Evolutionary conservation across 139 green algal genomes (phyloP), one percentile per base, ranked within the genome.

Genomic region (Penium margaritaceum): DNA sequence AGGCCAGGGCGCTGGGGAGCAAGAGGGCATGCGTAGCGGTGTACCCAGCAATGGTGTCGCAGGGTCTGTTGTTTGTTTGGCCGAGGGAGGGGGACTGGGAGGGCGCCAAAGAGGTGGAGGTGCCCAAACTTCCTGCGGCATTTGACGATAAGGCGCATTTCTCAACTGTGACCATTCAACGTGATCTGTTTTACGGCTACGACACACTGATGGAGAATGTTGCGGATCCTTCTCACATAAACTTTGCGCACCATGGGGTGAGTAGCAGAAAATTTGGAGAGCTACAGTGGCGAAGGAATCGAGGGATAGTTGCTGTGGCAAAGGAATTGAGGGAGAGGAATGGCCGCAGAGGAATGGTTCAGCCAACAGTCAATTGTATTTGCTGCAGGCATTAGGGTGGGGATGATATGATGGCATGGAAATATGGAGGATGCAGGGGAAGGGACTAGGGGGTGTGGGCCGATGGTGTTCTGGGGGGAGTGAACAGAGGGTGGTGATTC

Each of bases 131-230:
- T 33, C 70, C 70, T 33, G 36, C 30, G 19, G 70, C 75, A 30
- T 69, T 81, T 33, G 70, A 81, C 32, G 70, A 81, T 17, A 15
- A 64, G 27, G n/a, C 44, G 34, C n/a, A n/a, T n/a, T 81, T 61
- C 33, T 41, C 60, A 19, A 70, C 33, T 6, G 66, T 70, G 74
- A 74, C 70, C 14, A 77, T 81, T 32, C 67, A 79, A 70, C 57
- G 76, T 24, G 76, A 82, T 27, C 44, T 82, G 75, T 60, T 43
- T 21, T 82, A 82, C 30, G 74, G 75, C 14, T 82, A 78, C 60
- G 76, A 82, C 41, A 82, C 74, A 35, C 74, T 82, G 33, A 68
- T 84, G 62, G 76, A 82, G 61, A 82, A 82, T 29, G 76, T 82
- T 5, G n/a, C 74, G 5, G 76, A 82, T 36, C 74, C 73, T 19